Evolutionary conservation across 176 grass and related monocot species (phyloP).

Genomic region (Cymbopogon citratus): DNA sequence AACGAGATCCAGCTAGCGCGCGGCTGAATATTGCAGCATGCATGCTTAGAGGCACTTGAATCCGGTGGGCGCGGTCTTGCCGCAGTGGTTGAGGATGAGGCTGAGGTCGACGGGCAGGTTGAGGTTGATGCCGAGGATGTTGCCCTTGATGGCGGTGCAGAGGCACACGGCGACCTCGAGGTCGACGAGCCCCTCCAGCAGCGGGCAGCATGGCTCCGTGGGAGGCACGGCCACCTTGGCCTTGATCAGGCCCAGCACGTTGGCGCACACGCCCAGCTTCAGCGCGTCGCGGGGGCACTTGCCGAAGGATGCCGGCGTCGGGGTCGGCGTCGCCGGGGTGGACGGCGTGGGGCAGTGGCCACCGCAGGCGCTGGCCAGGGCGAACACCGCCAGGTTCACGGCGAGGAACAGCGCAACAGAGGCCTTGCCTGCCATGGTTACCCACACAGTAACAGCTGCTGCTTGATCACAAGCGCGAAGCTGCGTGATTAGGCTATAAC

Average conservation of each 20-base stretch:
- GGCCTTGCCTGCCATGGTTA: conserved; percentile 35
- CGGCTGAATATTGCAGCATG: neutral
- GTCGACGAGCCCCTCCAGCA: conserved; percentile 80
- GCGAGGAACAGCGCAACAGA: conserved; percentile 30
- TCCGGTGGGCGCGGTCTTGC: conserved; percentile 16
- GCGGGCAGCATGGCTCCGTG: conserved; percentile 57
- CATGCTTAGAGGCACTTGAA: conserved; percentile 24
- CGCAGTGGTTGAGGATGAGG: conserved; percentile 60
- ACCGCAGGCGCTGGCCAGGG: conserved; percentile 19
- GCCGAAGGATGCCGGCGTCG: conserved; percentile 11
- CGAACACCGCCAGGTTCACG: conserved; percentile 31
- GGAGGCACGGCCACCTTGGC: conserved; percentile 28
- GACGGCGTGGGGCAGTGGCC: conserved; percentile 1
- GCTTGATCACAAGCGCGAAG: conserved; percentile 8
- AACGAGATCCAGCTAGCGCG: neutral
- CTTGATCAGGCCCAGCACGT: conserved; percentile 38
- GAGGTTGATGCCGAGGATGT: conserved; percentile 36
- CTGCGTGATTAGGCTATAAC: neutral
- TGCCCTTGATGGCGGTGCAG: conserved; percentile 70
- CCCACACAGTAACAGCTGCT: neutral
- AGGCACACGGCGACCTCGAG: conserved; percentile 76
- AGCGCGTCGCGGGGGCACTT: conserved; percentile 46
- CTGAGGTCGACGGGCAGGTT: conserved; percentile 56
- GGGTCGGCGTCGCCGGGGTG: neutral
- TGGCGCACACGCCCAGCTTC: conserved; percentile 44